Conservation (phyloP, 192 early-diverging fungal genomes). For the Backusella tarrabulga region DNA sequence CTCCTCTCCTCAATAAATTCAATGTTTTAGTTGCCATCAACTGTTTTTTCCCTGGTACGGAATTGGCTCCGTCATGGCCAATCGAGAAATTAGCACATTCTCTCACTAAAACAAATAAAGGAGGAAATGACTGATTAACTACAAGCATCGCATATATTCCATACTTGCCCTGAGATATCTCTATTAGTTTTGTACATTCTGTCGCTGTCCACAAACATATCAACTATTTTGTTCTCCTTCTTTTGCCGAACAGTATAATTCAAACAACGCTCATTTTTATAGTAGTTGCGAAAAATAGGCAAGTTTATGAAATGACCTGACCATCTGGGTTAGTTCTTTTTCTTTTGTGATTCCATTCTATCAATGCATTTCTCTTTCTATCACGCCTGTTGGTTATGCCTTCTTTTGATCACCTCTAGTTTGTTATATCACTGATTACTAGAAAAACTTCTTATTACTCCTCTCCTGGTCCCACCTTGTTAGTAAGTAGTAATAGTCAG, state of each 20-base stretch:
- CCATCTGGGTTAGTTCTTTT: not conserved
- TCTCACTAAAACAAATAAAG: not conserved
- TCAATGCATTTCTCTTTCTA: not conserved
- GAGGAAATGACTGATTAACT: no score
- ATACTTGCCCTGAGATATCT: not conserved
- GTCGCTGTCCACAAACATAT: not conserved
- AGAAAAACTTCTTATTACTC: not conserved
- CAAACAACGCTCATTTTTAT: not conserved
- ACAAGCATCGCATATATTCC: no score
- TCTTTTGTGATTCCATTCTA: not conserved
- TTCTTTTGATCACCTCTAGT: not conserved
- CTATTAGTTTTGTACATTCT: not conserved
- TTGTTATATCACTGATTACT: not conserved
- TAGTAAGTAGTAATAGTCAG: not conserved
- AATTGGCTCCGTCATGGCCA: no score
- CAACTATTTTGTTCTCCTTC: not conserved
- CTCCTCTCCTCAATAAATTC: not conserved
- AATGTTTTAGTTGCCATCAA: not conserved
- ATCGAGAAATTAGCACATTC: no score
- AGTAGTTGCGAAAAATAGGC: not conserved
- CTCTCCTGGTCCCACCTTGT: not conserved
- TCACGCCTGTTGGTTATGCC: not conserved
- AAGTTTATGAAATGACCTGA: not conserved
- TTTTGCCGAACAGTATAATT: not conserved
- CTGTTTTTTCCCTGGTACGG: no score